These are phyloP conservation scores for Corylus heterophylla DNA, from an alignment of 306 rosid species.

Conservation along the genomic window DNA sequence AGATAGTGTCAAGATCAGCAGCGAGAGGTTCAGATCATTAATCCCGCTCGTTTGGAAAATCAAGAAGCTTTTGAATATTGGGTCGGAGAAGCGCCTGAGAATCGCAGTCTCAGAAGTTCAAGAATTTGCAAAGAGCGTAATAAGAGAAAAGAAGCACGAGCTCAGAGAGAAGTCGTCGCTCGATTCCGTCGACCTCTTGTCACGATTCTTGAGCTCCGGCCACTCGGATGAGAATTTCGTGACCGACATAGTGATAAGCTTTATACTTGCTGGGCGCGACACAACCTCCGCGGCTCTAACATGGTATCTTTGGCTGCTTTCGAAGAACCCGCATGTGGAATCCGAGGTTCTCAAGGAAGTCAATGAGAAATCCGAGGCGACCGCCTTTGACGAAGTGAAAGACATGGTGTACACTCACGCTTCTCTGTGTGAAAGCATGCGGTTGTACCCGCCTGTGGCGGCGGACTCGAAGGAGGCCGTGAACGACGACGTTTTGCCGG, in stretches of 20 bases:
- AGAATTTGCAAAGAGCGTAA: conserved; percentile 37
- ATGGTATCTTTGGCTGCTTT: conserved; percentile 71
- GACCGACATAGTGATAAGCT: conserved; percentile 57
- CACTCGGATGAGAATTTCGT: conserved; percentile 53
- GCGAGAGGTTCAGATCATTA: conserved; percentile 24
- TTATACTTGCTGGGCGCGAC: conserved; percentile 63
- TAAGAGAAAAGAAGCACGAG: conserved; percentile 47
- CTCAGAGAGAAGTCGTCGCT: conserved; percentile 26
- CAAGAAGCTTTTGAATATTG: conserved; percentile 37
- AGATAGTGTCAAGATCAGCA: conserved; percentile 34
- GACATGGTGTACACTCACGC: conserved; percentile 69
- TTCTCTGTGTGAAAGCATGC: conserved; percentile 69
- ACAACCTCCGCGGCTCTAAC: conserved; percentile 65
- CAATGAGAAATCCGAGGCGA: neutral
- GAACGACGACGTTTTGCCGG: conserved; percentile 59
- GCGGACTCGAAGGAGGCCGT: conserved; percentile 38
- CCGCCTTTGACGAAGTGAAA: conserved; percentile 46
- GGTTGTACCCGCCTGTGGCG: conserved; percentile 71
- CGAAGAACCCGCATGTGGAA: conserved; percentile 44
- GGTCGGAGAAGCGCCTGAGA: conserved; percentile 41
- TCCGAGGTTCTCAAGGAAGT: conserved; percentile 40
- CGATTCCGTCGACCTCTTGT: conserved; percentile 46
- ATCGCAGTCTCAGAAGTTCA: conserved; percentile 39
- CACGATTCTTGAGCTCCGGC: conserved; percentile 52
- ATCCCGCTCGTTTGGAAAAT: conserved; percentile 44